Conservation (phyloP, 2,329 filamentous ascomycete genomes). For the Clarireedia paspali region DNA sequence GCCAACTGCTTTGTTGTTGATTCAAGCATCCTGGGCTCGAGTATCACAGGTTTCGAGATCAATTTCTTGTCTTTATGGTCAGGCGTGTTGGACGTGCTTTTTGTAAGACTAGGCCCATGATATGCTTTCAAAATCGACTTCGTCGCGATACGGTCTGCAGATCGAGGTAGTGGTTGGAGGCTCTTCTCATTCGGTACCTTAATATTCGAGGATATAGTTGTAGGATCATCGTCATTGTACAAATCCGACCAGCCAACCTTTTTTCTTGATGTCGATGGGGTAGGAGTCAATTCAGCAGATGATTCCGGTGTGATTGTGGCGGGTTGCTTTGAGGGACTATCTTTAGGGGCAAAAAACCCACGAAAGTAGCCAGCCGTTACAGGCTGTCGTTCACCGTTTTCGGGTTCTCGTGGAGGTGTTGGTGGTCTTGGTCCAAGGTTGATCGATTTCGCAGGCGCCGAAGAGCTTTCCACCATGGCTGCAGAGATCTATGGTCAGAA, state of each 20-base stretch:
- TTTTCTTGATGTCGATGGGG: conserved; percentile 27
- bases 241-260: conserved; percentile 59
- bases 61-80: neutral
- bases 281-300: conserved; percentile 28
- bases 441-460: conserved; percentile 34
- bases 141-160: conserved; percentile 43
- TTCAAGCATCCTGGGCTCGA: conserved; percentile 66
- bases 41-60: neutral
- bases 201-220: conserved; percentile 18
- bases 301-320: conserved; percentile 23
- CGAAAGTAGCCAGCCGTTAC: conserved; percentile 24
- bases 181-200: conserved; percentile 8
- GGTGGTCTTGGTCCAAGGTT: conserved; percentile 52
- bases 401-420: conserved; percentile 49
- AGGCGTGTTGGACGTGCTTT: conserved; percentile 46
- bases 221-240: conserved; percentile 45
- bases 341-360: conserved; percentile 9
- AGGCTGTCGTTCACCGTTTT: conserved; percentile 28
- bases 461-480: conserved; percentile 27
- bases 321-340: conserved; percentile 8
- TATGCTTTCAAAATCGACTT: conserved; percentile 78
- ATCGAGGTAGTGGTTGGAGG: conserved; percentile 20
- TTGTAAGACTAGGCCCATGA: conserved; percentile 24
- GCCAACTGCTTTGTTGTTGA: conserved; percentile 77
- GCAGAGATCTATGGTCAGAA: conserved; percentile 13